These are phyloP conservation scores for Colletotrichum brevisporum DNA, from an alignment of 2,329 filamentous ascomycete species.

Conservation along the genomic window DNA sequence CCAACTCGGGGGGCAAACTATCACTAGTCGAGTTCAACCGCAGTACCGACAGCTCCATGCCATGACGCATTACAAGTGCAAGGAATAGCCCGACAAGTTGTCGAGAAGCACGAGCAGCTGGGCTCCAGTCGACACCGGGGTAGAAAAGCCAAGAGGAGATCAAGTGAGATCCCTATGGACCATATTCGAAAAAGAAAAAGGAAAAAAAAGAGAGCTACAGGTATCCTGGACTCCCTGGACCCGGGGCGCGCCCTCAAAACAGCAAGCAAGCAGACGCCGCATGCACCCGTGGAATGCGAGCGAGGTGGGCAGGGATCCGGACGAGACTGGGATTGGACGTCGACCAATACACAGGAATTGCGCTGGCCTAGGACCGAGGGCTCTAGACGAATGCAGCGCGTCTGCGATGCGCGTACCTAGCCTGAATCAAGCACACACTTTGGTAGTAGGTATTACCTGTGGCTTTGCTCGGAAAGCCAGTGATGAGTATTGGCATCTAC, in stretches of 20 bases:
- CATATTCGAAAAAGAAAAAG: not conserved
- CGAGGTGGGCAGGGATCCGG: conserved; percentile 26
- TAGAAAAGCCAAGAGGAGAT: conserved; percentile 20
- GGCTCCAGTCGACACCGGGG: not conserved
- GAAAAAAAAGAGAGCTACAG: not conserved
- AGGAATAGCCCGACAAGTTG: conserved; percentile 3
- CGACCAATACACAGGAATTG: conserved; percentile 26
- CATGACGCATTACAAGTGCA: conserved; percentile 5
- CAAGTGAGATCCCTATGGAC: conserved; percentile 27
- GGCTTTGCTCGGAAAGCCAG: too few relatives aligned
- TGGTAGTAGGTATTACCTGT: not conserved
- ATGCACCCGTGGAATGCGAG: conserved; percentile 34
- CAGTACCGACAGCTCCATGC: not conserved
- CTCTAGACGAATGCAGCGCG: conserved; percentile 35
- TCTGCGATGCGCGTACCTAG: conserved; percentile 2
- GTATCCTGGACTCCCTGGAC: conserved; percentile 11
- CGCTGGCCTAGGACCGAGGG: conserved; percentile 19
- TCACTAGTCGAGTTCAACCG: not conserved
- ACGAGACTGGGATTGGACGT: conserved; percentile 34
- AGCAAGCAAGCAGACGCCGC: conserved; percentile 19
- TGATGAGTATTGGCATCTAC: too few relatives aligned
- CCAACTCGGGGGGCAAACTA: not conserved
- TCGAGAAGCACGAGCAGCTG: not conserved
- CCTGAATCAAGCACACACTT: conserved; percentile 21
- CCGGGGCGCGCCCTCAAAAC: not conserved